Conservation (phyloP, 2,329 filamentous ascomycete species). For the Apiospora pterosperma region DNA sequence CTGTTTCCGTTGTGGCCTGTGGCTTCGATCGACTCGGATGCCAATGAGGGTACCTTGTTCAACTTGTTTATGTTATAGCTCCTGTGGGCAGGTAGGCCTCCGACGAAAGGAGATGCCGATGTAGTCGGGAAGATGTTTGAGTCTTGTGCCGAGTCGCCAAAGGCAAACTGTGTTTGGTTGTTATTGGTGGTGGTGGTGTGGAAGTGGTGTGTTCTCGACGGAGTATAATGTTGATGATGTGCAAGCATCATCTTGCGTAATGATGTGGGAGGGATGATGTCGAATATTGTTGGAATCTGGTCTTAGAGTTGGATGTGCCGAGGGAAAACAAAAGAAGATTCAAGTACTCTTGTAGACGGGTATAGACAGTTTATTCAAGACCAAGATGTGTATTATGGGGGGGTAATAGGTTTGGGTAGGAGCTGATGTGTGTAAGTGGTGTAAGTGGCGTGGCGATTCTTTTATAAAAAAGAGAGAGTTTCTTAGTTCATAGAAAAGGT, state of each 20-base stretch:
- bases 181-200: constrained; percentile 10
- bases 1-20: constrained; percentile 16
- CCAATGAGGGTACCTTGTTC: constrained; percentile 15
- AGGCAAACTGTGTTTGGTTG: neutral
- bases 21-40: constrained; percentile 12
- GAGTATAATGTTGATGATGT: constrained; percentile 18
- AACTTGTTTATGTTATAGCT: constrained; percentile 16
- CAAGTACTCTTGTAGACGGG: neutral
- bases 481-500: neutral
- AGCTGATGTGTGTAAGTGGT: constrained; percentile 23
- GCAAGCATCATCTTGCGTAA: constrained; percentile 27
- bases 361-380: neutral
- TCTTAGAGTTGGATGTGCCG: constrained; percentile 7
- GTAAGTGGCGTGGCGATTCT: constrained; percentile 3
- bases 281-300: constrained; percentile 3
- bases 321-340: constrained; percentile 1
- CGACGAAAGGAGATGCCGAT: neutral
- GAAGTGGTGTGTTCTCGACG: constrained; percentile 19
- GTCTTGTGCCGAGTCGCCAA: constrained; percentile 4
- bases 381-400: constrained; percentile 15
- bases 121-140: neutral
- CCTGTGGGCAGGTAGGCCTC: constrained; percentile 9
- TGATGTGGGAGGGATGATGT: constrained; percentile 6
- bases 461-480: neutral
- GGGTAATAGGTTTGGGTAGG: constrained; percentile 10